phyloP scores from a whole-genome alignment of 2,329 filamentous ascomycete species.

The Exutisphaerella laricina region DNA sequence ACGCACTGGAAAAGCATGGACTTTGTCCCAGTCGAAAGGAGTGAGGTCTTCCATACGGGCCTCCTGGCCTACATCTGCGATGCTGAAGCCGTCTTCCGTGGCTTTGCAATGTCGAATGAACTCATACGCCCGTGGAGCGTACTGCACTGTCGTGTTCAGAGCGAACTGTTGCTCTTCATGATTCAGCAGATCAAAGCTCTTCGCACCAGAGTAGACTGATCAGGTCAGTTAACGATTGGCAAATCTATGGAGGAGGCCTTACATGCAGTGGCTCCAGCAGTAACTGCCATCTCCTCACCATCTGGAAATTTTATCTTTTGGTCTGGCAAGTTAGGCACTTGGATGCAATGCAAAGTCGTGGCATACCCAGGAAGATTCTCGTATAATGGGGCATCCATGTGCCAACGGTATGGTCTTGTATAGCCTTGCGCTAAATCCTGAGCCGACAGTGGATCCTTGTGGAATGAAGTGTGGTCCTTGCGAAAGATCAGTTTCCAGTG shows the following conservation, averaged over 20 bases:
- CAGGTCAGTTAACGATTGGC: neutral
- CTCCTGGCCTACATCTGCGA: conserved; percentile 16
- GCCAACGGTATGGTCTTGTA: conserved; percentile 30
- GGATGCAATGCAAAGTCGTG: conserved; percentile 23
- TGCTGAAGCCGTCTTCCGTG: conserved; percentile 26
- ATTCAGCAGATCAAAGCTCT: conserved; percentile 24
- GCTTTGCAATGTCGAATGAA: conserved; percentile 31
- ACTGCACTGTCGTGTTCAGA: conserved; percentile 30
- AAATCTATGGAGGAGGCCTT: conserved; percentile 1
- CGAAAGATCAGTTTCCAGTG: no score
- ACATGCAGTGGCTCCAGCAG: conserved; percentile 27
- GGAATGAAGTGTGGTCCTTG: conserved; percentile 32
- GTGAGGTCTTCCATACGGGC: conserved; percentile 18
- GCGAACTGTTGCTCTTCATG: conserved; percentile 27
- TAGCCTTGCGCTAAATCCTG: conserved; percentile 14
- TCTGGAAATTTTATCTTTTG: conserved; percentile 24
- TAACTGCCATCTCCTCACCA: conserved; percentile 17
- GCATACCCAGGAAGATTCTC: conserved; percentile 29
- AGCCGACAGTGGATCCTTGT: conserved; percentile 20
- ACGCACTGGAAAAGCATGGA: conserved; percentile 24
- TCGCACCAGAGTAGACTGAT: conserved; percentile 27
- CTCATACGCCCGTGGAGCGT: conserved; percentile 29
- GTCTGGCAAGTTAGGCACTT: conserved; percentile 22
- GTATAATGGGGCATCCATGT: conserved; percentile 31
- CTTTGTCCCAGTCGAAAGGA: conserved; percentile 22